Conservation (phyloP, 2,329 filamentous ascomycete species). For the Zymoseptoria pseudotritici region DNA sequence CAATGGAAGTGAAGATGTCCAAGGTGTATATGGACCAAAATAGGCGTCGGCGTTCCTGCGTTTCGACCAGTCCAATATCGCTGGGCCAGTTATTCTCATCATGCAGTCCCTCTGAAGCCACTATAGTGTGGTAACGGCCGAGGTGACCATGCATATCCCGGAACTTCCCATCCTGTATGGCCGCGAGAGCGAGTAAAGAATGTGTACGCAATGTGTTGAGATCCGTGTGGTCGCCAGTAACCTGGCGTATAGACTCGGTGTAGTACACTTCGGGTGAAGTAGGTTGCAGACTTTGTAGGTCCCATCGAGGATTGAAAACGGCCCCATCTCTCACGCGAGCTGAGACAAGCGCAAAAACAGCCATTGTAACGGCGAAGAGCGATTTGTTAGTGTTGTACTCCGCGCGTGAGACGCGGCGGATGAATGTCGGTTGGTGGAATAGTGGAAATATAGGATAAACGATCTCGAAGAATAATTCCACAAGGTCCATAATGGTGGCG, state of each 20-base stretch:
- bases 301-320: constrained; percentile 29
- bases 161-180: constrained; percentile 43
- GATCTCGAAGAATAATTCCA: constrained; percentile 44
- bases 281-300: constrained; percentile 20
- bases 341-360: constrained; percentile 41
- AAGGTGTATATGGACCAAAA: constrained; percentile 53
- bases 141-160: constrained; percentile 42
- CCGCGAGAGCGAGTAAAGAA: constrained; percentile 41
- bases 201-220: constrained; percentile 36
- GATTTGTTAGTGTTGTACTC: constrained; percentile 35
- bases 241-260: constrained; percentile 29
- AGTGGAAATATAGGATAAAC: constrained; percentile 46
- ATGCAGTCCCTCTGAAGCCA: constrained; percentile 39
- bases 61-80: constrained; percentile 37
- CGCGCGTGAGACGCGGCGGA: constrained; percentile 32
- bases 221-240: not conserved
- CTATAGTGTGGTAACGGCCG: constrained; percentile 43
- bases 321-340: constrained; percentile 42
- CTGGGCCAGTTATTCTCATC: constrained; percentile 46
- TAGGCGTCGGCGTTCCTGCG: constrained; percentile 40
- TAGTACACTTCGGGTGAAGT: constrained; percentile 34
- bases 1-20: constrained; percentile 47
- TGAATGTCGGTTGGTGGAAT: constrained; percentile 39
- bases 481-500: constrained; percentile 35
- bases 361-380: constrained; percentile 42